phyloP scores from a whole-genome alignment of 2,329 filamentous ascomycete genomes.

The Penicillium aurantiogriseum region DNA sequence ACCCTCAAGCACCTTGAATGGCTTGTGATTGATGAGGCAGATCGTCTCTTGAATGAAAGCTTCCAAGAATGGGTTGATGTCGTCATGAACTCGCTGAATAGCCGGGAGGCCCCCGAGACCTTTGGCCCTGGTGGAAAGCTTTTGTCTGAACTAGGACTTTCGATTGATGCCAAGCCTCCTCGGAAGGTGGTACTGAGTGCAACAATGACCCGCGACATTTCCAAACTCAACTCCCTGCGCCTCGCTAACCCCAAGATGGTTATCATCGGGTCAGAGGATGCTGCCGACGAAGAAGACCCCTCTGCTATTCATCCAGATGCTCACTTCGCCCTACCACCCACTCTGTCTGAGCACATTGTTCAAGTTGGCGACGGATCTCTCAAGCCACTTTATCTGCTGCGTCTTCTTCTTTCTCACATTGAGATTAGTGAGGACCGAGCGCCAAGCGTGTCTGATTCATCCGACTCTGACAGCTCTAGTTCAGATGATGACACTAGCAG shows the following conservation, averaged over 20 bases:
- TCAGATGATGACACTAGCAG: constrained; percentile 24
- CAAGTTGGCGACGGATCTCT: constrained; percentile 67
- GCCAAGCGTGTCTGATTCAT: constrained; percentile 6
- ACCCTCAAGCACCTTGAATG: constrained; percentile 74
- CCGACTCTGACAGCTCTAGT: constrained; percentile 18
- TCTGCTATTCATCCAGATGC: constrained; percentile 27
- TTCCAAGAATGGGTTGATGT: constrained; percentile 86
- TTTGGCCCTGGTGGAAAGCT: constrained; percentile 44
- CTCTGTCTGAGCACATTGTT: constrained; percentile 64
- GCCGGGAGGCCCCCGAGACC: constrained; percentile 51
- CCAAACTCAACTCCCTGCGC: constrained; percentile 70
- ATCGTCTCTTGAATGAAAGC: constrained; percentile 84
- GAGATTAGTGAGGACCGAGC: constrained; percentile 22
- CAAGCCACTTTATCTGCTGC: constrained; percentile 82
- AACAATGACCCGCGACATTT: constrained; percentile 85
- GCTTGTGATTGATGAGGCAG: constrained; percentile 91
- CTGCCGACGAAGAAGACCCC: constrained; percentile 19
- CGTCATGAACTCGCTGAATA: constrained; percentile 60
- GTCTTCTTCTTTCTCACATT: constrained; percentile 59
- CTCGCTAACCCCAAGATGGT: constrained; percentile 73
- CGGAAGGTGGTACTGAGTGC: constrained; percentile 86
- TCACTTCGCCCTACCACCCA: constrained; percentile 60
- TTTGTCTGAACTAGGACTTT: constrained; percentile 38
- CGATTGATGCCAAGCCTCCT: constrained; percentile 47
- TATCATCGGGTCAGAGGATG: constrained; percentile 61